These are phyloP conservation scores for Fusarium duplospermum DNA, from an alignment of 2,329 filamentous ascomycete genomes.

Conservation along the genomic window DNA sequence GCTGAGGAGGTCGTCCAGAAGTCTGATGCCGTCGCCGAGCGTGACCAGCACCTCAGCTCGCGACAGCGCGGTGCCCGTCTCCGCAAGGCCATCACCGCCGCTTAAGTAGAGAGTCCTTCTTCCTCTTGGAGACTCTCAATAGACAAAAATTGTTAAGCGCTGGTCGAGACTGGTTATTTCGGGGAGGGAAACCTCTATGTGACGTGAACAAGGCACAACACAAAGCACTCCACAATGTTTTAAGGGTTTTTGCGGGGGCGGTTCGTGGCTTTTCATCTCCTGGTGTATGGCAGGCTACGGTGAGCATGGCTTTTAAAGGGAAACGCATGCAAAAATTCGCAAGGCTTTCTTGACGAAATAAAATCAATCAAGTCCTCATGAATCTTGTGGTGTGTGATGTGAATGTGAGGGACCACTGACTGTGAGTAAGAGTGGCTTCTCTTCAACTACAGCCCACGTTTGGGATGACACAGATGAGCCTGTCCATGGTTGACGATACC, in stretches of 20 bases:
- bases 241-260: conserved; percentile 47
- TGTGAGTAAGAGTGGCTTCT: too few species aligned
- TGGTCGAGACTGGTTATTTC: conserved; percentile 40
- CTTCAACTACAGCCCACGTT: too few species aligned
- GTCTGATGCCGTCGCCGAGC: conserved; percentile 82
- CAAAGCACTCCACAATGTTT: conserved; percentile 41
- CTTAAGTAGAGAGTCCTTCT: conserved; percentile 57
- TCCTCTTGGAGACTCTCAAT: conserved; percentile 20
- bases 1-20: conserved; percentile 96
- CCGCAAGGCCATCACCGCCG: conserved; percentile 73
- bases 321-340: conserved; percentile 53
- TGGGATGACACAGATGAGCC: too few species aligned
- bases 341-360: conserved; percentile 53
- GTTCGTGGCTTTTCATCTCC: conserved; percentile 55
- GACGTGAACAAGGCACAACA: conserved; percentile 36
- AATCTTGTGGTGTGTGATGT: conserved; percentile 5
- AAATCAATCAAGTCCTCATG: conserved; percentile 50
- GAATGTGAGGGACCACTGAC: background rate
- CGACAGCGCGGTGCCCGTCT: conserved; percentile 86
- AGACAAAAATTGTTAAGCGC: conserved; percentile 40
- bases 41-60: conserved; percentile 79
- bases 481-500: too few species aligned
- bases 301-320: conserved; percentile 54
- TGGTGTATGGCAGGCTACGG: conserved; percentile 54
- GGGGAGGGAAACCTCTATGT: conserved; percentile 30